Evolutionary conservation across 192 early-diverging fungal genomes (phyloP), one percentile per base, ranked within the genome.

Genomic region (Lobulomyces angularis): DNA sequence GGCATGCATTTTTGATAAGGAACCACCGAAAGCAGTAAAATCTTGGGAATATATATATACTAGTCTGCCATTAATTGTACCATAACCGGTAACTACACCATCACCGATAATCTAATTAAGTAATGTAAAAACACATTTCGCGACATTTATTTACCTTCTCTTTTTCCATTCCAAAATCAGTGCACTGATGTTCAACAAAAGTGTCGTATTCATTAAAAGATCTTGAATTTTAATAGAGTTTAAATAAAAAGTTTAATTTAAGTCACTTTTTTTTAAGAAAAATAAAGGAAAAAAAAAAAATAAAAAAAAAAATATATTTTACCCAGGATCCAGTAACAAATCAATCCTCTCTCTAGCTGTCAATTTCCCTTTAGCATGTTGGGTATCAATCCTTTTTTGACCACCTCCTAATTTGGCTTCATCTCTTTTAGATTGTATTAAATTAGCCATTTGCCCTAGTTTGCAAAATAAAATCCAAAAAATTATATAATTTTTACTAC

Each of bases 11-110:
- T 79, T 76, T 20, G 84, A 88, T 45, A 96, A 59, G 37, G 80
- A 83, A 4, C 92, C 92, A 43, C 92, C 92, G 55, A 77, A 90
- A 8, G 82, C 81, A 8, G 92, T 96, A 41, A 91, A 91, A 37
- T 96, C 92, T 56, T 96, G 90, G 20, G 79, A 82, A 57, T 87
- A 96, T 8, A 93, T 62, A 64, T 82, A 96, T 16, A 90, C 80
- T 3, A 80, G 75, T 16, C 92, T 80, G 5, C 86, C 86, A 53
- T 89, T 86, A 54, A 96, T 74, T 23, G 87, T 90, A 33, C 92
- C 89, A 61, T 88, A 85, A 9, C 92, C 92, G 3, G 92, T 96
- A 18, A 96, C 86, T 11, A 96, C 90, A 47, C 88, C 88, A 58
- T 96, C 92, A 32, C 92, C 90, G 7, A 83, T 81, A 27, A 88